A percentile compares a stretch with the other conserved stretches of the same genome.
These are phyloP conservation scores for Mortierella sp. DNA, from an alignment of 371 early-diverging fungal species.

Conservation along the genomic window DNA sequence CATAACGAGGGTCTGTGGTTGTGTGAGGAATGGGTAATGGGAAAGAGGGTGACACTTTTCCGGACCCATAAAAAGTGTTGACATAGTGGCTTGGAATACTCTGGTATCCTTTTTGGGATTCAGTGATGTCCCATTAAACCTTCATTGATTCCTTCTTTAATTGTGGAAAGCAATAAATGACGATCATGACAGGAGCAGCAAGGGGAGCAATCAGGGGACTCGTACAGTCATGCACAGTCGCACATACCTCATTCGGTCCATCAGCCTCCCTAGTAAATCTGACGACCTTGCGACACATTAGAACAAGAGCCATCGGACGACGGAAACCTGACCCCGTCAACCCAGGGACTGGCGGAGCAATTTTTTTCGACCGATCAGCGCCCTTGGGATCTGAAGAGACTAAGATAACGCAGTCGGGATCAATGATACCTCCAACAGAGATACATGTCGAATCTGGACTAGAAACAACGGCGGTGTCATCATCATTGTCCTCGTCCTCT, in stretches of 20 bases:
- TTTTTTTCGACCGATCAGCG: too few species aligned
- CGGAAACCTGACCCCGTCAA: constrained; percentile 4
- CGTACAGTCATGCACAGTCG: constrained; percentile 1
- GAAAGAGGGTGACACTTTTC: not conserved
- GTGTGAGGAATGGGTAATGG: not conserved
- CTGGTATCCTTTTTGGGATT: too few species aligned
- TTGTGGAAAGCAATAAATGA: constrained; percentile 14
- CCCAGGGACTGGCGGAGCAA: not conserved
- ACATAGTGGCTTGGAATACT: not conserved
- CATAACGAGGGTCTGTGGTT: constrained; percentile 24
- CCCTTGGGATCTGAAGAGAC: not conserved
- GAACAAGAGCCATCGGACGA: constrained; percentile 19
- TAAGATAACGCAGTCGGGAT: not conserved
- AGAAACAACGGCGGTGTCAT: not conserved
- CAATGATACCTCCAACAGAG: too few species aligned
- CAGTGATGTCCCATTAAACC: constrained; percentile 20
- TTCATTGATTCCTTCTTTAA: too few species aligned
- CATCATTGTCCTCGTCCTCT: not conserved
- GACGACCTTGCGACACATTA: constrained; percentile 11
- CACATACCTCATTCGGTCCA: not conserved
- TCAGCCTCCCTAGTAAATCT: not conserved
- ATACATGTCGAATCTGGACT: too few species aligned
- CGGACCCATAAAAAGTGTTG: too few species aligned
- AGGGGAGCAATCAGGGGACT: not conserved
- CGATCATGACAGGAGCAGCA: constrained; percentile 13